Base-by-base conservation (phyloP, 2,329 filamentous ascomycete genomes). In the Aureobasidium sp. region DNA sequence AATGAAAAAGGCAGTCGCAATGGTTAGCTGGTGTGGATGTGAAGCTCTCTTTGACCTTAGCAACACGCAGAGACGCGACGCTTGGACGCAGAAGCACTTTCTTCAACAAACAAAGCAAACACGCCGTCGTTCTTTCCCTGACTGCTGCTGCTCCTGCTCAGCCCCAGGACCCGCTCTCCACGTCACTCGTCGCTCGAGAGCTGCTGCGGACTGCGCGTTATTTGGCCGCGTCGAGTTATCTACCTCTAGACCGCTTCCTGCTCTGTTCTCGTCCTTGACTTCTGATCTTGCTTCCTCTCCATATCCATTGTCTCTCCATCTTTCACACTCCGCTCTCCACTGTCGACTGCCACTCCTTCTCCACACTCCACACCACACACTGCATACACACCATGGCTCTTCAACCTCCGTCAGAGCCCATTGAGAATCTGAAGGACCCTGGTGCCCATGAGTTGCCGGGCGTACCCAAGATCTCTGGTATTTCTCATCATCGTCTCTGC, bases 381-480 rank as follows among this genome's bases (percentile, higher is more conserved):
- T 25, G 27, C 41, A 57, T 45, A 48, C 27, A 55, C 60, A 37
- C 53, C 47, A 60, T 60, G 57, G 37, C 57, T 53, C 47, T 63
- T 47, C 63, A 67, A 60, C 67, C 70, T 13, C 71, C 70, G 47
- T 29, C 48, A 32, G 59, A 61, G 59, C 65, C 65, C 21, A 68
- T 37, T 25, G 39, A 55, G 41, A 55, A 57, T n/a, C n/a, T 61
- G 11, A 61, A 68, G 44, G 71, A 73, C 55, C 65, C 66, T 44
- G 66, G 64, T 61, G 66, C 67, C 11, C 68, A 70, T 41, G 66
- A 71, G 53, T 63, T 68, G 47, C 62, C 61, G 11, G 63, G 64
- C 61, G 42, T 42, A 16, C 54, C 54, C 2, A 32, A 61, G 58
- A 64, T 59, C 54, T 41, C 37, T 54, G 45, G 47, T 47, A 55